A percentile compares a stretch with the other conserved stretches of the same genome.
These are phyloP conservation scores for Asterophora lycoperdoides DNA, from an alignment of 768 basidiomycete genomes.

Conservation along the genomic window DNA sequence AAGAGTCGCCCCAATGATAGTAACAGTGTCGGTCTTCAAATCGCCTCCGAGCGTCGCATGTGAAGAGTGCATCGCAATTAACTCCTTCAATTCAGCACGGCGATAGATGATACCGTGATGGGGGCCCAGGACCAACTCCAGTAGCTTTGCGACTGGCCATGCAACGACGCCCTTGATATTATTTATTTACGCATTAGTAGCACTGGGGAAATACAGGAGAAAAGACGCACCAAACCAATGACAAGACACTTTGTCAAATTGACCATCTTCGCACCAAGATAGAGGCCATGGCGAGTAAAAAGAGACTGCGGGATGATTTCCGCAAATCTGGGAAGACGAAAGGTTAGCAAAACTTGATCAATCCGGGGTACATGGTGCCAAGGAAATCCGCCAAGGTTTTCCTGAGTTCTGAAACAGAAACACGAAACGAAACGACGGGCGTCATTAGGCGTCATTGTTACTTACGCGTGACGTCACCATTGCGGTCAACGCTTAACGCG, in stretches of 20 bases:
- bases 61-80: constrained; percentile 84
- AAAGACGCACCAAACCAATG: constrained; percentile 53
- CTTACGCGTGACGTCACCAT: constrained; percentile 16
- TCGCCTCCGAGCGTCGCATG: constrained; percentile 77
- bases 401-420: too few relatives aligned
- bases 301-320: constrained; percentile 92
- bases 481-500: too few relatives aligned
- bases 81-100: constrained; percentile 79
- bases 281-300: constrained; percentile 88
- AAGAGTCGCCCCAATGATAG: constrained; percentile 85
- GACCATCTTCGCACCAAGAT: constrained; percentile 82
- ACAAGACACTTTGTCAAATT: constrained; percentile 64
- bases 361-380: constrained; percentile 2
- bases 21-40: constrained; percentile 80
- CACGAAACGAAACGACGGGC: too few relatives aligned
- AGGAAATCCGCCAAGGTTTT: not conserved
- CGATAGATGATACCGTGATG: constrained; percentile 93
- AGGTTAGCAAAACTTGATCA: not conserved
- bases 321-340: constrained; percentile 53
- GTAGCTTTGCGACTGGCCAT: constrained; percentile 83
- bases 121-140: constrained; percentile 71
- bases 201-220: not conserved
- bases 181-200: not conserved
- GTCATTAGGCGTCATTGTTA: too few relatives aligned
- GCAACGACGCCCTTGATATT: constrained; percentile 57